Evolutionary conservation across 2,329 filamentous ascomycete genomes (phyloP), one percentile per base, ranked within the genome.

Genomic region (Parastagonospora avenae): DNA sequence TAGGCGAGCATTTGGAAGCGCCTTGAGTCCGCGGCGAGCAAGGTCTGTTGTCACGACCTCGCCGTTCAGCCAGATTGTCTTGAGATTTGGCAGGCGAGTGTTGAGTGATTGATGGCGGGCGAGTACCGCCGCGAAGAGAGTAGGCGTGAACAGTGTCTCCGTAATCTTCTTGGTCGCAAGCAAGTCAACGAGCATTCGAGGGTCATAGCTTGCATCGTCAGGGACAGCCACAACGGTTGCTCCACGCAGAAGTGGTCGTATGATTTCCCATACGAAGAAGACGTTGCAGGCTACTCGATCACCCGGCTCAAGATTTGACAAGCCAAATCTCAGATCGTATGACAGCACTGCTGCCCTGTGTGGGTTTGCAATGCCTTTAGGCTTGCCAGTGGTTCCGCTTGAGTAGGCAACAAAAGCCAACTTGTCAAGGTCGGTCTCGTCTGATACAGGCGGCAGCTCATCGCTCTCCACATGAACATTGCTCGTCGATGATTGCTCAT

Each of bases 251-350:
- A 93, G 77, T 8, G 90, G 90, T 4, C 90, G 87, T 47, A 93
- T 72, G 49, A 92, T 92, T 70, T 93, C 90, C 90, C 90, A 93
- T 40, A 92, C 81, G 68, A 93, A 93, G 72, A 92, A 93, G 52
- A 92, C 90, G 77, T 92, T 93, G 76, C 89, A 92, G n/a, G 90
- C 90, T 9, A 92, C 89, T 6, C 90, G 83, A 60, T 92, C 90
- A 12, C 89, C 89, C 0, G 86, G 86, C 14, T 81, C 74, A 2
- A 91, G 77, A 68, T 92, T 86, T 58, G 85, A 88, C 42, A 92
- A 72, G 8, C 76, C 78, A 64, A 92, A 92, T 70, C 90, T 79
- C 56, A 91, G 72, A 60, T 90, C 79, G 67, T 92, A 92, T 6
- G 89, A 92, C 27, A 83, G 80, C 1, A 92, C 86, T 0, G 89